Evolutionary conservation across 495 filamentous ascomycete species (phyloP), one percentile per base, ranked within the genome.

Genomic region (Hypoxylon lenormandii): DNA sequence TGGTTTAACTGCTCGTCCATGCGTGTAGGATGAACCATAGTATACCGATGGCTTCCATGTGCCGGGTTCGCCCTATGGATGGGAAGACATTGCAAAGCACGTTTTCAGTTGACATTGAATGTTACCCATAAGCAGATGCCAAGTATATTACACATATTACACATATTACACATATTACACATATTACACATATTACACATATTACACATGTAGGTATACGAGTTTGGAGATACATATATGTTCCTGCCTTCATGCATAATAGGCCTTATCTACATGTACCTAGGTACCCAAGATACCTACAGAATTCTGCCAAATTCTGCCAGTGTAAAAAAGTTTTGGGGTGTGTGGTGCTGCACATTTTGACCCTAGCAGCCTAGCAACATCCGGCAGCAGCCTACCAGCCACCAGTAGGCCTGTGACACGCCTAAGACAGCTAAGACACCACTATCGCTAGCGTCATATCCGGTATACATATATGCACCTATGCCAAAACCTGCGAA

Each of bases 101-200:
- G 67, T 70, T 70, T 70, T 70, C 67, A 43, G 56, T 70, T 70
- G 61, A 65, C 67, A 70, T 70, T 58, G 56, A 64, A 70, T 70
- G 67, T 57, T 47, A 70, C 67, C 66, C 55, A 49, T 47, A 55
- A 57, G 38, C 28, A 38, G 6, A 8, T 33, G 30, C 30, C 30
- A 33, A 33, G 30, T 33, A 33, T 11, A 7, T n/a, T n/a, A n/a
- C n/a, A n/a, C n/a, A n/a, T n/a, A n/a, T n/a, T n/a, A n/a, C n/a
- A n/a, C n/a, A n/a, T n/a, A n/a, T n/a, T n/a, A n/a, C n/a, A n/a
- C n/a, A n/a, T n/a, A n/a, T n/a, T n/a, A n/a, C n/a, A n/a, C n/a
- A n/a, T n/a, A n/a, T n/a, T n/a, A n/a, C n/a, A n/a, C n/a, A n/a
- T n/a, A n/a, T n/a, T n/a, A n/a, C n/a, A n/a, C n/a, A n/a, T n/a